Evolutionary conservation across 495 filamentous ascomycete genomes (phyloP).

Genomic region (Hypoxylon crocopeplum): DNA sequence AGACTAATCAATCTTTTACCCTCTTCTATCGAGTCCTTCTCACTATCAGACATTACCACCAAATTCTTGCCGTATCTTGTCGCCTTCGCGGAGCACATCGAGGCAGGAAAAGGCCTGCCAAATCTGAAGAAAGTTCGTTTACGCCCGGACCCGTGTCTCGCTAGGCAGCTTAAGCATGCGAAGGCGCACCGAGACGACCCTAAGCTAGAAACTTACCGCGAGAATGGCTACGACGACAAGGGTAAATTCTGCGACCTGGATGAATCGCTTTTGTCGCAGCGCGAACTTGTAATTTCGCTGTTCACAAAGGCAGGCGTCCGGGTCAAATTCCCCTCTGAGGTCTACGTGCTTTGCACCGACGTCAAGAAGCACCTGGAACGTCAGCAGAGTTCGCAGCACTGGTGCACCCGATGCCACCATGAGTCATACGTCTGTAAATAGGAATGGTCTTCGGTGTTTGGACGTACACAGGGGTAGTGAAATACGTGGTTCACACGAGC

Average conservation of each 20-base stretch:
- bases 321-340: background rate
- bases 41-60: constrained; percentile 7
- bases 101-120: background rate
- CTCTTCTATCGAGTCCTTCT: background rate
- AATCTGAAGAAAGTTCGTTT: constrained; percentile 4
- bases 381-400: constrained; percentile 5
- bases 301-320: background rate
- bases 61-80: constrained; percentile 1
- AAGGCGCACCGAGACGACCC: background rate
- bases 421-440: background rate
- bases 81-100: background rate
- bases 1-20: background rate
- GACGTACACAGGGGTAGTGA: too few relatives aligned
- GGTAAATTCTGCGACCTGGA: background rate
- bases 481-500: too few relatives aligned
- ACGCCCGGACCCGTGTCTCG: background rate
- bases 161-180: background rate
- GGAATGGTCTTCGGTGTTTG: too few relatives aligned
- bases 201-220: background rate
- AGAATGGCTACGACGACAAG: background rate
- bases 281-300: background rate
- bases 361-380: background rate
- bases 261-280: background rate
- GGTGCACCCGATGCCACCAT: constrained; percentile 16
- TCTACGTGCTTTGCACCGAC: background rate